Evolutionary conservation across 164 flowering plant genomes (phyloP), one percentile per base, ranked within the genome.

Genomic region (Cinnamomum micranthum): DNA sequence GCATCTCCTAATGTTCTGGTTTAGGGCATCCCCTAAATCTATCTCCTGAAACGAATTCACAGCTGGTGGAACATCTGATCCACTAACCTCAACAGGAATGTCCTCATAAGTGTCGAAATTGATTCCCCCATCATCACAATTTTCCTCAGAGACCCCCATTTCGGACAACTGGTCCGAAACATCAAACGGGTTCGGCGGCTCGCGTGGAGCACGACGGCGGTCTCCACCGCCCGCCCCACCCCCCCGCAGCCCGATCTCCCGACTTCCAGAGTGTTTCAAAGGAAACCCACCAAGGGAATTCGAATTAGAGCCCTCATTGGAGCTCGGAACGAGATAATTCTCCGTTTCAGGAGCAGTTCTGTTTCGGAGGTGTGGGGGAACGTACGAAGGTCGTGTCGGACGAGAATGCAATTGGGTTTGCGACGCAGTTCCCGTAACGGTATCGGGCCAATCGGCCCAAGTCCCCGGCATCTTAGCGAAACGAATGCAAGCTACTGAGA

Each of bases 51-150:
- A 89, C 0, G 89, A 70, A 59, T 69, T 77, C 11, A 79, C 92
- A 2, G 86, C 77, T 1, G 80, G 76, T 0, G 92, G 89, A 15
- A 87, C 82, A 70, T 88, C 78, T 0, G 65, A 12, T 12, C 92
- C 90, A 70, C 85, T 85, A 0, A 79, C 78, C 70, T 89, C 88
- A 4, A 89, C 89, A 0, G 89, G 87, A 1, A 85, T 81, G 14
- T 85, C 86, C 10, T 88, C 88, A 41, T 86, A 86, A 0, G 87
- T 87, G 66, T 86, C 87, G 71, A 85, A 84, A 73, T 84, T 86
- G 27, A 84, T 82, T 3, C 74, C 74, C 62, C 68, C 17, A 35
- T 12, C 31, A 28, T 47, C 70, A 65, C 35, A 25, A 47, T 50
- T 19, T 10, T 69, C 78, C 65, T 79, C 85, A 17, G 50, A 59